Conservation (phyloP, 495 filamentous ascomycete genomes). For the Penicillium bovifimosum region DNA sequence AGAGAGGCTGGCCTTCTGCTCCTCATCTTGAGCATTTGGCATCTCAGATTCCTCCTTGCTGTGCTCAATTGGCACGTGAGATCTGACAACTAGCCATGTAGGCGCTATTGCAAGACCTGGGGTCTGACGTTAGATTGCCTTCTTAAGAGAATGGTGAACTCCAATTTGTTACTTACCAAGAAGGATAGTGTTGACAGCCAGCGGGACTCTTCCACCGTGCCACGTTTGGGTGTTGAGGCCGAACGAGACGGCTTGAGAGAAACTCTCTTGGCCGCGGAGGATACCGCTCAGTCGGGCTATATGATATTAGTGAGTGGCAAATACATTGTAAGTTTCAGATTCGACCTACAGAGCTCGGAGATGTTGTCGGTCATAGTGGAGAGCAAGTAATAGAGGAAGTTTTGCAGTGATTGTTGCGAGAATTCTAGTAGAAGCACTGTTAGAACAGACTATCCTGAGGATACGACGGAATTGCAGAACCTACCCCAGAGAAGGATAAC, state of each 20-base stretch:
- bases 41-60: not conserved
- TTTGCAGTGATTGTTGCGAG: constrained; percentile 42
- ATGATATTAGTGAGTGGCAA: constrained; percentile 13
- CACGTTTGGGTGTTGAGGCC: constrained; percentile 47
- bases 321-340: constrained; percentile 3
- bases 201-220: constrained; percentile 43
- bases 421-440: constrained; percentile 22
- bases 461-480: not conserved
- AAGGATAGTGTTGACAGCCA: constrained; percentile 46
- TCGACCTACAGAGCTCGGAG: constrained; percentile 46
- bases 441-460: not conserved
- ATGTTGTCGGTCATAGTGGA: constrained; percentile 50
- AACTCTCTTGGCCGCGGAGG: constrained; percentile 56
- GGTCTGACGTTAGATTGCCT: no score
- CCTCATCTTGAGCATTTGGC: constrained; percentile 6
- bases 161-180: constrained; percentile 28
- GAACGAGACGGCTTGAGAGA: constrained; percentile 55
- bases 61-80: constrained; percentile 18
- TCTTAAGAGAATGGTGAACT: no score
- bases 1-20: not conserved
- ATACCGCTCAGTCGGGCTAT: constrained; percentile 51
- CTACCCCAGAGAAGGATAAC: constrained; percentile 42
- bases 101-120: constrained; percentile 23
- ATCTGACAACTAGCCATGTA: constrained; percentile 23
- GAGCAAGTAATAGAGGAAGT: constrained; percentile 56